Evolutionary conservation across 805 yeast species (phyloP).

Genomic region (Torulaspora gathmanii): DNA sequence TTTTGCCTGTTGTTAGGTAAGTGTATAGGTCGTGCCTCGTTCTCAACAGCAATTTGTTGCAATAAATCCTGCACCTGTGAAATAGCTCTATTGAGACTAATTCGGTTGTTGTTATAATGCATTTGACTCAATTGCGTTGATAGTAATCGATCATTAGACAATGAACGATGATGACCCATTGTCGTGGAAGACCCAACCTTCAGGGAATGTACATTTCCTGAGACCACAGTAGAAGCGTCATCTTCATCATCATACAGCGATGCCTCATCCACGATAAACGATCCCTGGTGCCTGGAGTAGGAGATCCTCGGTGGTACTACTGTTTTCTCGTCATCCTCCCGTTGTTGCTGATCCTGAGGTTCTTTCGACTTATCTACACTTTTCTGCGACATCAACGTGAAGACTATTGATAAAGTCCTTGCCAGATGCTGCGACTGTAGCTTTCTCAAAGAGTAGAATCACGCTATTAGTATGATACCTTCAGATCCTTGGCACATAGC

Average conservation of each 20-base stretch:
- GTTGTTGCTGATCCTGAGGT: background rate
- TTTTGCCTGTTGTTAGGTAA: slow-evolving; percentile 46
- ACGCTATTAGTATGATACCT: background rate
- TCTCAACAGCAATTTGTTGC: slow-evolving; percentile 50
- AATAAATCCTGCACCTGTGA: slow-evolving; percentile 49
- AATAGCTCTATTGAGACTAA: slow-evolving; percentile 59
- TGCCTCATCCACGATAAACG: slow-evolving; percentile 14
- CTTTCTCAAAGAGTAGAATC: background rate
- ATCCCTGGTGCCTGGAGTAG: slow-evolving; percentile 17
- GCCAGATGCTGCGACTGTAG: too few species aligned
- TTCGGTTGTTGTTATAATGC: slow-evolving; percentile 68
- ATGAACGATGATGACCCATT: slow-evolving; percentile 9
- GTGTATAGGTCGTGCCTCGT: slow-evolving; percentile 54
- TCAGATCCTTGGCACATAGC: background rate
- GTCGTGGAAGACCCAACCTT: slow-evolving; percentile 4
- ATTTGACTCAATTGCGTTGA: slow-evolving; percentile 56
- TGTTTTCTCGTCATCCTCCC: slow-evolving; percentile 11
- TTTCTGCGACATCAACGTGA: slow-evolving; percentile 7
- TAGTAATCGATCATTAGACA: slow-evolving; percentile 23
- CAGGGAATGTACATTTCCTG: slow-evolving; percentile 11
- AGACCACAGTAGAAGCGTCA: slow-evolving; percentile 12
- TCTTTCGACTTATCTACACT: slow-evolving; percentile 1
- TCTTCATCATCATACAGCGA: slow-evolving; percentile 13
- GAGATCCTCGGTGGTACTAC: slow-evolving; percentile 11
- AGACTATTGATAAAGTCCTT: background rate